Base-by-base conservation (phyloP, 208 protist species). In the Hexamita inflata region DNA sequence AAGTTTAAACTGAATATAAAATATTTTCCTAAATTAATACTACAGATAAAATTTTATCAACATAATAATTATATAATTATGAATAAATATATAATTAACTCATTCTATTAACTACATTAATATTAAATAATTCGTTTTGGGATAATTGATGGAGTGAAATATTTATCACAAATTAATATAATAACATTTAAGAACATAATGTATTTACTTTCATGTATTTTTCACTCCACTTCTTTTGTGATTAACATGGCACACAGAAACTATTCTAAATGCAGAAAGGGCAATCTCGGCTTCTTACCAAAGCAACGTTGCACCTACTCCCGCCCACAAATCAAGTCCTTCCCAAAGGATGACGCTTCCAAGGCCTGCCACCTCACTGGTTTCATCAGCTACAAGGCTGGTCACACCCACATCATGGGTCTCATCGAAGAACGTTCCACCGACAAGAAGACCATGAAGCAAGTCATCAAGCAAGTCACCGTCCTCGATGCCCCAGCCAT, bases 341-440 rank as follows among this genome's bases (percentile, higher is more conserved):
- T 82, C 80, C 80, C 80, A 34, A 77, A 70, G 26, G 80, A 82
- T 67, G 61, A 75, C 30, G 7, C 24, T 0, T 4, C 30, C 19
- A n/a, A 61, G 1, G 15, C 59, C 28, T 28, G 29, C 35, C 70
- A 82, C 49, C 40, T 83, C 0, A 83, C 77, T 13, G 77, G 41
- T 49, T 94, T 94, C 90, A 88, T 97, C 81, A 94, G 89, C 81
- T 98, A 93, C 91, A 98, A 99, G 91, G 95, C 95, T 65, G 95
- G 95, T 84, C 97, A 95, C 92, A 98, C 95, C 59, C 95, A 98
- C 91, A 92, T 98, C 79, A 89, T 98, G 62, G 91, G 95, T 82
- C 93, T 98, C 53, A 81, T 97, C 62, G 91, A 98, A 82, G 88
- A 90, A 70, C 86, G 87, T 39, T 92, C 92, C 75, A 88, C 89